phyloP scores from a whole-genome alignment of 1,284 basidiomycete species.

The Boletus calvinii region DNA sequence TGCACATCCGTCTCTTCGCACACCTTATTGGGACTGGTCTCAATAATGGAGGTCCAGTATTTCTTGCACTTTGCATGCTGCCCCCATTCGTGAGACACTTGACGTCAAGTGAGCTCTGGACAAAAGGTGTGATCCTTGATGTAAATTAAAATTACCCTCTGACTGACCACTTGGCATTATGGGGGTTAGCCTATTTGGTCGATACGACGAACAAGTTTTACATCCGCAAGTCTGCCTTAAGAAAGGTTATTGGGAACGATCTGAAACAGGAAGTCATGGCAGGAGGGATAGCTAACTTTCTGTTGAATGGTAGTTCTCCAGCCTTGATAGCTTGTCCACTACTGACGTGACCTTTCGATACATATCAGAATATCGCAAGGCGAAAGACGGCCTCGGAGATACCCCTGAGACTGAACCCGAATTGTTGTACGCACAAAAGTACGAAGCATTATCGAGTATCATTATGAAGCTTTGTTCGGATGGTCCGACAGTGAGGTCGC shows the following conservation, averaged over 20 bases:
- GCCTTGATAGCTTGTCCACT: not conserved
- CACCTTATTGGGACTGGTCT: slow-evolving; percentile 19
- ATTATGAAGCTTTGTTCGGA: slow-evolving; percentile 26
- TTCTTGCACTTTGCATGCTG: slow-evolving; percentile 22
- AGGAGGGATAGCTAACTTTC: slow-evolving; percentile 30
- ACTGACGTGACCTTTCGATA: not conserved
- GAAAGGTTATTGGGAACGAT: slow-evolving; percentile 16
- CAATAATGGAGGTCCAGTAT: slow-evolving; percentile 20
- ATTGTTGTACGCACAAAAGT: slow-evolving; percentile 14
- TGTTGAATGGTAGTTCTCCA: slow-evolving; percentile 29
- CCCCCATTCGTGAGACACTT: slow-evolving; percentile 7
- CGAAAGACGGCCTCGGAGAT: slow-evolving; percentile 29
- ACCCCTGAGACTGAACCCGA: slow-evolving; percentile 25
- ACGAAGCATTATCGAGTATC: slow-evolving; percentile 19
- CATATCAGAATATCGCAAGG: slow-evolving; percentile 35
- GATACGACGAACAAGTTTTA: slow-evolving; percentile 20
- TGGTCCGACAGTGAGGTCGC: slow-evolving; percentile 31
- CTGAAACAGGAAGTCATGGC: slow-evolving; percentile 37
- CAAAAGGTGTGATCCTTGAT: slow-evolving; percentile 15
- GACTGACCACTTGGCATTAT: not conserved
- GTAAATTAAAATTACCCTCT: not conserved
- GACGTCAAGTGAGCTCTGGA: slow-evolving; percentile 18
- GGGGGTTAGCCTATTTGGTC: slow-evolving; percentile 20
- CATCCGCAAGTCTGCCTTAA: slow-evolving; percentile 31
- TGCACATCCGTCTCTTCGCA: slow-evolving; percentile 23